phyloP scores from a whole-genome alignment of 1,284 basidiomycete genomes.

The Boletus holoroseus region DNA sequence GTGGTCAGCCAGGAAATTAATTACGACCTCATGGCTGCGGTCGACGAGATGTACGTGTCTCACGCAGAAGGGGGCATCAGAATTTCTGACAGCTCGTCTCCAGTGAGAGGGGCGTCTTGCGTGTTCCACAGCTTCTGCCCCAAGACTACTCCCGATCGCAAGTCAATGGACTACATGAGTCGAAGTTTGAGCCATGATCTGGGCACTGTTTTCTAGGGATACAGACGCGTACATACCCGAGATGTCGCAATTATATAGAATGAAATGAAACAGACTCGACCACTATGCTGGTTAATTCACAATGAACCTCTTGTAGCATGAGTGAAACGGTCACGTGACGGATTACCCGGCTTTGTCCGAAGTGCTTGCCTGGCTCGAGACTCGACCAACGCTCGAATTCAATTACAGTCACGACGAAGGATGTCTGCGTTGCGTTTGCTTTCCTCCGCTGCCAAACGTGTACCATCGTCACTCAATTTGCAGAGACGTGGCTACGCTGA shows the following conservation, averaged over 20 bases:
- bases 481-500: slow-evolving; percentile 85
- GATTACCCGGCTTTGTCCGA: slow-evolving; percentile 29
- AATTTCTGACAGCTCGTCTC: slow-evolving; percentile 14
- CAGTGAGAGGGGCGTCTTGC: slow-evolving; percentile 67
- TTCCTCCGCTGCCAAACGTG: slow-evolving; percentile 57
- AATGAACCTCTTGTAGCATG: too few species aligned
- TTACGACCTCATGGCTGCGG: slow-evolving; percentile 85
- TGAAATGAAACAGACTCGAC: background rate
- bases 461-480: slow-evolving; percentile 46
- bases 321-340: slow-evolving; percentile 24
- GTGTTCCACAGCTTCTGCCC: slow-evolving; percentile 61
- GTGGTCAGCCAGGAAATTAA: slow-evolving; percentile 89
- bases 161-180: slow-evolving; percentile 28
- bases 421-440: slow-evolving; percentile 76
- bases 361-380: background rate
- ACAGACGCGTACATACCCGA: slow-evolving; percentile 7
- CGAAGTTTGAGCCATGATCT: slow-evolving; percentile 24
- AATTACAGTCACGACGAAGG: slow-evolving; percentile 11
- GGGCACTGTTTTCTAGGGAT: background rate
- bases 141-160: slow-evolving; percentile 40
- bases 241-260: background rate
- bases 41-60: slow-evolving; percentile 83
- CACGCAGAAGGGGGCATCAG: background rate
- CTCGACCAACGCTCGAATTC: background rate
- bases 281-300: background rate